phyloP scores from a whole-genome alignment of 179 eudicot species.

The Heliamphora pulchella region DNA sequence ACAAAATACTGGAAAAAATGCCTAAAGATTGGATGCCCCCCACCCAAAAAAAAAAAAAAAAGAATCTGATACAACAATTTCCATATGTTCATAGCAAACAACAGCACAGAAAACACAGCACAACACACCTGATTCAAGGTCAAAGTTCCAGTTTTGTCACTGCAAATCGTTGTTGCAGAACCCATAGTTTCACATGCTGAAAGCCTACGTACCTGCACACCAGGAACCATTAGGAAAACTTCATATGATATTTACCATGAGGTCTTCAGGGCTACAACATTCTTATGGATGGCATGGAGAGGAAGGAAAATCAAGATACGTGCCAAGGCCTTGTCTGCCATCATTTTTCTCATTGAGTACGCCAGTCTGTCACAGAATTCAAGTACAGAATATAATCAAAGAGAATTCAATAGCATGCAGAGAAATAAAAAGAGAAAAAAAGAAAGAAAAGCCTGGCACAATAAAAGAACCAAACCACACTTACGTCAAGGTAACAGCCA shows the following conservation, averaged over 20 bases:
- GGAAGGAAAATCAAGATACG: constrained; percentile 17
- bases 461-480: constrained; percentile 22
- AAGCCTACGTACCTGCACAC: constrained; percentile 80
- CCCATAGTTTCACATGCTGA: constrained; percentile 99
- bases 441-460: not conserved
- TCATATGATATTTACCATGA: not conserved
- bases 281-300: not conserved
- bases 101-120: not conserved
- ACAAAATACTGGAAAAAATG: not conserved
- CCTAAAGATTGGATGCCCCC: not conserved
- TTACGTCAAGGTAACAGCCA: constrained; percentile 94
- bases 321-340: constrained; percentile 97
- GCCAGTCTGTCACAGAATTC: constrained; percentile 49
- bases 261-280: constrained; percentile 1
- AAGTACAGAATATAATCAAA: constrained; percentile 1
- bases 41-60: not conserved
- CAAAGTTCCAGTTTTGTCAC: constrained; percentile 95
- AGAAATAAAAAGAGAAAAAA: not conserved
- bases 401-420: not conserved
- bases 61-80: not conserved
- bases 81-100: not conserved
- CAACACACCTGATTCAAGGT: constrained; percentile 73
- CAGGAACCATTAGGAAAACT: constrained; percentile 8
- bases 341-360: constrained; percentile 95
- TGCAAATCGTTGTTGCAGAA: constrained; percentile 96